Percentiles rank a stretch among this genome's conserved stretches.
phyloP scores from a whole-genome alignment of 805 yeast species.

The Candida suzukii region DNA sequence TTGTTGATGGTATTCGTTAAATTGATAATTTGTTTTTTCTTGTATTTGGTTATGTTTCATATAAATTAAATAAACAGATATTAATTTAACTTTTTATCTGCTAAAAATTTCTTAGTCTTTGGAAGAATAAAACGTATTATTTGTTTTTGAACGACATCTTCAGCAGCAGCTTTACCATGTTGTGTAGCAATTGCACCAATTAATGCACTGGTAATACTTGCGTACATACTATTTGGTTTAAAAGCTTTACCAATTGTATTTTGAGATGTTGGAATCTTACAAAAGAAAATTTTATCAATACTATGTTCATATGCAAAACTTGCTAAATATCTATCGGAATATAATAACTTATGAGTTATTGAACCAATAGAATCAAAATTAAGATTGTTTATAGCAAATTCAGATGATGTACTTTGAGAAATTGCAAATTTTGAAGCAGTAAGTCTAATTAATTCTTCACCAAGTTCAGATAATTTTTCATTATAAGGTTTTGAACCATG shows the following conservation, averaged over 20 bases:
- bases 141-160: slow-evolving; percentile 48
- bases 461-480: slow-evolving; percentile 74
- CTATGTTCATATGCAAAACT: slow-evolving; percentile 41
- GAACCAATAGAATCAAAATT: slow-evolving; percentile 59
- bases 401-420: slow-evolving; percentile 14
- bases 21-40: too few relatives aligned
- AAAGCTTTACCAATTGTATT: slow-evolving; percentile 25
- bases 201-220: slow-evolving; percentile 35
- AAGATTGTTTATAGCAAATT: slow-evolving; percentile 36
- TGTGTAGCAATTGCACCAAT: slow-evolving; percentile 61
- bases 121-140: slow-evolving; percentile 23
- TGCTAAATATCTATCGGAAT: slow-evolving; percentile 44
- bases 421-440: slow-evolving; percentile 36
- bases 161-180: slow-evolving; percentile 56
- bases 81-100: too few relatives aligned
- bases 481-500: slow-evolving; percentile 87
- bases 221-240: slow-evolving; percentile 21
- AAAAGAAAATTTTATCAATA: slow-evolving; percentile 51
- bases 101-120: not conserved
- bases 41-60: too few relatives aligned
- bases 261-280: slow-evolving; percentile 40
- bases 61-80: too few relatives aligned
- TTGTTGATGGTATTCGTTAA: too few relatives aligned
- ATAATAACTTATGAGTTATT: slow-evolving; percentile 40
- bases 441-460: slow-evolving; percentile 53